Evolutionary conservation across 768 basidiomycete genomes (phyloP).

Genomic region (Favolaschia claudopus): DNA sequence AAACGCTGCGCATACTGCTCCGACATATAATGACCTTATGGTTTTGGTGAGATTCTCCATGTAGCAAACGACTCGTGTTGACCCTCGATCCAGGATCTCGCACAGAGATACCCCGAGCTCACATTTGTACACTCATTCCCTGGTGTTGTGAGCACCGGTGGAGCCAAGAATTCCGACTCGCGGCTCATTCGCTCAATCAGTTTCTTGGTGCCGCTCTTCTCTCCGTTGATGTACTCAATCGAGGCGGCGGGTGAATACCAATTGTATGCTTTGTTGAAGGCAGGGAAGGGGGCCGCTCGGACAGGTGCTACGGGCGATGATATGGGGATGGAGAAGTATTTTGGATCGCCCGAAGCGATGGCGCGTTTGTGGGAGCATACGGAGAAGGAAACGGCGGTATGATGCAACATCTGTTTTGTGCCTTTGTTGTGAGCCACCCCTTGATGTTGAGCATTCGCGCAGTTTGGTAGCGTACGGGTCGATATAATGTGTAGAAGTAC

Average conservation of each 20-base stretch:
- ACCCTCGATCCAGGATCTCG: constrained; percentile 37
- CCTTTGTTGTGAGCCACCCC: neutral
- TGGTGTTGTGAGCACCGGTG: constrained; percentile 5
- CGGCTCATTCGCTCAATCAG: neutral
- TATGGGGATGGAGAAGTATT: constrained; percentile 13
- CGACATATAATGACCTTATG: constrained; percentile 64
- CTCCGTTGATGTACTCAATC: constrained; percentile 15
- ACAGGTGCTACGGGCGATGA: constrained; percentile 16
- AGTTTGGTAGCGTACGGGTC: too few species aligned
- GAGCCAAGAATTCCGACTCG: constrained; percentile 6
- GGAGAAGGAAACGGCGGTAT: constrained; percentile 16
- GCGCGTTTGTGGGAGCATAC: constrained; percentile 23
- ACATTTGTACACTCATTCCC: constrained; percentile 48
- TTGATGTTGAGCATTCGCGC: neutral
- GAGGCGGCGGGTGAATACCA: constrained; percentile 20
- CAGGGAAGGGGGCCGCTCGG: constrained; percentile 11
- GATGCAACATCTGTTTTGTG: neutral
- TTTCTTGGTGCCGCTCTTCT: constrained; percentile 3
- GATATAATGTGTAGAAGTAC: too few species aligned
- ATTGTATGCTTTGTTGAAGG: constrained; percentile 19
- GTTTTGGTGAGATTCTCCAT: constrained; percentile 47
- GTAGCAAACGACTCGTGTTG: neutral
- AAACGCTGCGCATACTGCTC: constrained; percentile 41
- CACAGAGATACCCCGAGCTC: constrained; percentile 38
- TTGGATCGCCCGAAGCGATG: constrained; percentile 13